Percentiles rank a stretch among this genome's conserved stretches.
Conservation (phyloP, 2,329 filamentous ascomycete species). For the Tolypocladium cylindrosporum region DNA sequence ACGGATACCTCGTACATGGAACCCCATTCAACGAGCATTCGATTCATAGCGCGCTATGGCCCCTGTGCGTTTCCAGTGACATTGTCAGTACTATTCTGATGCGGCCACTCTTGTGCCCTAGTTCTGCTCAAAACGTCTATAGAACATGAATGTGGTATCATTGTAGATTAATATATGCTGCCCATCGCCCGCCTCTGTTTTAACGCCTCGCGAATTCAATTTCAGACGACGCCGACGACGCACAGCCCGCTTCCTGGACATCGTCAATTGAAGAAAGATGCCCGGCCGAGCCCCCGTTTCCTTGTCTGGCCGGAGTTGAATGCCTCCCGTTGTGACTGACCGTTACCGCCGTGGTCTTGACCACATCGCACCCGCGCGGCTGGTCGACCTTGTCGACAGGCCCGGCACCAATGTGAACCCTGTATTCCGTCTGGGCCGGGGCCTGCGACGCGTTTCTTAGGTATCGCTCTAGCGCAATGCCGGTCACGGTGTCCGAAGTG, state of each 20-base stretch:
- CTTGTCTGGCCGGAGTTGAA: not conserved
- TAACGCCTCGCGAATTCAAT: not conserved
- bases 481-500: not conserved
- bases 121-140: no score
- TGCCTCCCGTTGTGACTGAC: not conserved
- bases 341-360: conserved; percentile 2
- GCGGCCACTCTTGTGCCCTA: no score
- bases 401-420: not conserved
- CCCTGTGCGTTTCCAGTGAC: no score
- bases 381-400: not conserved
- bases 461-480: conserved; percentile 1
- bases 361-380: not conserved
- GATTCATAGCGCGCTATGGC: no score
- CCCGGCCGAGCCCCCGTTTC: not conserved
- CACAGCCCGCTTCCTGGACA: not conserved
- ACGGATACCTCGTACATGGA: no score
- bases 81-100: no score
- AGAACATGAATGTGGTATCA: not conserved
- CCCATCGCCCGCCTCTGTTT: not conserved
- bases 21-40: no score
- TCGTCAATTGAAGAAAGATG: not conserved
- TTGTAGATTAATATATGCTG: not conserved
- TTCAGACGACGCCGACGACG: conserved; percentile 1
- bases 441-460: not conserved
- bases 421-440: conserved; percentile 1